These are phyloP conservation scores for Pichia sp. DNA, from an alignment of 1,139 yeast genomes.

Conservation along the genomic window DNA sequence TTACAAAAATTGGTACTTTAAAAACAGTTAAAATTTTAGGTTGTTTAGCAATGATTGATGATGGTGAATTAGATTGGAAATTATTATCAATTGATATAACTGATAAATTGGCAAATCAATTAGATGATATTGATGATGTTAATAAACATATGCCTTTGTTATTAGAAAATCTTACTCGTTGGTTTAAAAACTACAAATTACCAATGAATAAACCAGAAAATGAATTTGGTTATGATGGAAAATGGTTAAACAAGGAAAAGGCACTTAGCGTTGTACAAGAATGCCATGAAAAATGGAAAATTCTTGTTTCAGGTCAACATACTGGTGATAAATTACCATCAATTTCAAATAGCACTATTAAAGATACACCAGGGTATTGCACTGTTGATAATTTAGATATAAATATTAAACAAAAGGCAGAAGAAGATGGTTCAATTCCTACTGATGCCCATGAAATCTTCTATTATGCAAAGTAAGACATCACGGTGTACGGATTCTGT, in stretches of 20 bases:
- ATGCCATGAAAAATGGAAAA: slow-evolving; percentile 76
- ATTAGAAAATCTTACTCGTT: slow-evolving; percentile 74
- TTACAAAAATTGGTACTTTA: slow-evolving; percentile 66
- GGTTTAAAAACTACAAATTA: slow-evolving; percentile 94
- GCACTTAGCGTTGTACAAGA: slow-evolving; percentile 68
- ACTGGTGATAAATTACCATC: slow-evolving; percentile 34
- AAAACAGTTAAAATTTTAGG: slow-evolving; percentile 88
- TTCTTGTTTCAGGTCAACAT: slow-evolving; percentile 45
- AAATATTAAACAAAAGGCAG: too few relatives aligned
- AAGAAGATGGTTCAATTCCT: slow-evolving; percentile 14
- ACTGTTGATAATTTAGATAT: too few relatives aligned
- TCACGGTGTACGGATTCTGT: neutral
- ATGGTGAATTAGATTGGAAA: slow-evolving; percentile 98
- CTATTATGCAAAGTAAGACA: slow-evolving; percentile 21
- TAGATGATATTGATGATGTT: slow-evolving; percentile 79
- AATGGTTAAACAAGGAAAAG: slow-evolving; percentile 57
- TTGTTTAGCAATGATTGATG: slow-evolving; percentile 89
- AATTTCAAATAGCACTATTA: slow-evolving; percentile 35
- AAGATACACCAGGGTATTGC: slow-evolving; percentile 29
- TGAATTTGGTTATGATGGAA: slow-evolving; percentile 58
- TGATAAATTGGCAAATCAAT: slow-evolving; percentile 72
- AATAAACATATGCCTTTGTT: slow-evolving; percentile 79
- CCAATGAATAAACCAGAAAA: slow-evolving; percentile 93
- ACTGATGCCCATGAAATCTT: slow-evolving; percentile 27
- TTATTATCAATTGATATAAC: slow-evolving; percentile 75